Percentiles rank a stretch among this genome's conserved stretches.
These are phyloP conservation scores for Venturia nashicola DNA, from an alignment of 2,329 filamentous ascomycete genomes.

Conservation along the genomic window DNA sequence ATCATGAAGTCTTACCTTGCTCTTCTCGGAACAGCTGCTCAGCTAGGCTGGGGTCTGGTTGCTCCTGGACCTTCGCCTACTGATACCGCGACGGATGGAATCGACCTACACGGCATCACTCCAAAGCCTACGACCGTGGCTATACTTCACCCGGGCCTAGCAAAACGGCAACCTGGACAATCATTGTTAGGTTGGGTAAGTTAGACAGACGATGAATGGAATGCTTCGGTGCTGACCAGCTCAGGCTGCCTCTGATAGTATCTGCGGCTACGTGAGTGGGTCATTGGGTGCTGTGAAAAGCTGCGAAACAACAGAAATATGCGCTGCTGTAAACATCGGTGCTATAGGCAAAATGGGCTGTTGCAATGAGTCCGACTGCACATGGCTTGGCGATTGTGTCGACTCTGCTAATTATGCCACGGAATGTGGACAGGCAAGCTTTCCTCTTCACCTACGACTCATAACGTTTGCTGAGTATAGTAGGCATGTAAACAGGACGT, in stretches of 20 bases:
- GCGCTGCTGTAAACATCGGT: constrained; percentile 4
- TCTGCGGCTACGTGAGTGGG: constrained; percentile 9
- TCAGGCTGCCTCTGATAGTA: constrained; percentile 5
- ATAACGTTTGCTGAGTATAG: not conserved
- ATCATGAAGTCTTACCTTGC: not conserved
- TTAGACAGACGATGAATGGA: too few relatives aligned
- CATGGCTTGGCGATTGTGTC: not conserved
- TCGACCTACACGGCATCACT: not conserved
- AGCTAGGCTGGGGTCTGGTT: not conserved
- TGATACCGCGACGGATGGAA: not conserved
- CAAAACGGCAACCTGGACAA: not conserved
- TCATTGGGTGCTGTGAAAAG: constrained; percentile 1
- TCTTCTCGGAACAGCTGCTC: not conserved
- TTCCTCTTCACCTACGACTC: not conserved
- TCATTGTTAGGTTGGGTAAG: not conserved
- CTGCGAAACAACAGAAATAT: not conserved
- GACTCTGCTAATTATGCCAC: not conserved
- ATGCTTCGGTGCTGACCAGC: not conserved
- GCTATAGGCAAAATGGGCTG: constrained; percentile 6
- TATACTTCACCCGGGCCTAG: not conserved
- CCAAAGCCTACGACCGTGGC: not conserved
- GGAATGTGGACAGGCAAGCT: not conserved
- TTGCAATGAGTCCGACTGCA: not conserved
- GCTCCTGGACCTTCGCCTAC: not conserved
- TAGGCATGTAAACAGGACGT: constrained; percentile 8